Evolutionary conservation across 2,329 filamentous ascomycete genomes (phyloP), one percentile per base, ranked within the genome.

Genomic region (Malbranchea zuffiana): DNA sequence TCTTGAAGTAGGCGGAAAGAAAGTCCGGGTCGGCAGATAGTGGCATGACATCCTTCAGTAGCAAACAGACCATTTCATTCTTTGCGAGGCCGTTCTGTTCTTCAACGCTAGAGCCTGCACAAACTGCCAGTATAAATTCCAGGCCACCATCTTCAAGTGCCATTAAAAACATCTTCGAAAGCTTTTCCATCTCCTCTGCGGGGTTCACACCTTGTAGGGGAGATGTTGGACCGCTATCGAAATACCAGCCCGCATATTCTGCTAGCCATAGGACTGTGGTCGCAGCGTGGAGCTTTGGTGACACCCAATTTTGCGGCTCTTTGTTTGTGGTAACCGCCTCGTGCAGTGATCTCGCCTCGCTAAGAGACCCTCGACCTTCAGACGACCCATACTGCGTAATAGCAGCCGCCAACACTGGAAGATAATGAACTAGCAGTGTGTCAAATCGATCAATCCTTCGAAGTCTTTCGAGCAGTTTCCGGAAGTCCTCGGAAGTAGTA

Each of bases 81-180:
- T 87, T 81, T 17, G 85, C 82, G 7, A 87, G 80, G 53, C 96
- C 86, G 48, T 86, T 79, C 84, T 86, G 94, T 47, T 87, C 79
- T 24, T 80, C 75, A 3, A 79, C 74, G 47, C 79, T 83, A 36
- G 88, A 74, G 52, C 92, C 86, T 19, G 84, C 78, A 36, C 84
- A 82, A 31, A 94, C 70, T 0, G 85, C 80, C 12, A 98, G 71
- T 46, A 96, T 74, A 52, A 95, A 93, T 53, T 96, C 86, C 45
- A 98, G 82, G 4, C 84, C 86, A 3, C 87, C 87, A 45, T 96
- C 86, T 50, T 86, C 83, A 5, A 96, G 62, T 3, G 82, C 74
- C 35, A 83, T 76, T 37, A 80, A 67, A 50, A 93, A 92, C 23
- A 77, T 69, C 41, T 79, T 80, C 2, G 80, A 77, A 41, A 85